A percentile compares a stretch with the other conserved stretches of the same genome.
phyloP scores from a whole-genome alignment of 805 yeast species.

The Yarrowia porcina region DNA sequence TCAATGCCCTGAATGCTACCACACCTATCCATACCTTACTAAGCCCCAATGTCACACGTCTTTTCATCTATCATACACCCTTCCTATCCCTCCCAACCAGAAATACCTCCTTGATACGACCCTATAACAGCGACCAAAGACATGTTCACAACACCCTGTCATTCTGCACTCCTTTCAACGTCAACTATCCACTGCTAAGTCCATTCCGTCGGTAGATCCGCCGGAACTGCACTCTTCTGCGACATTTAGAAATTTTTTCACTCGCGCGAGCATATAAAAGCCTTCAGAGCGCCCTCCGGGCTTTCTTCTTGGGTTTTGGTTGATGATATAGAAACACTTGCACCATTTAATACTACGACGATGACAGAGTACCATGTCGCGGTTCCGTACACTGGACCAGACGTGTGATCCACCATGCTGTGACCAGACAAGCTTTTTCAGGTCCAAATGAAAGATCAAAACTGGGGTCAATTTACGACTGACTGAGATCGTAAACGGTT shows the following conservation, averaged over 20 bases:
- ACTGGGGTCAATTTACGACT: not conserved
- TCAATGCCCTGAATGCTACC: too few relatives aligned
- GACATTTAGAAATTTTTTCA: conserved; percentile 8
- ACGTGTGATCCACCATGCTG: not conserved
- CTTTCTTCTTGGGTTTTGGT: conserved; percentile 16
- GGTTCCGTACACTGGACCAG: not conserved
- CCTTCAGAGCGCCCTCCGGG: not conserved
- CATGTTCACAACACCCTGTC: not conserved
- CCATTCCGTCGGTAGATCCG: not conserved
- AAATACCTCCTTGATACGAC: not conserved
- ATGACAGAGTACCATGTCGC: not conserved
- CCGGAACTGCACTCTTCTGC: conserved; percentile 13
- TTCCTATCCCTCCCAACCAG: not conserved
- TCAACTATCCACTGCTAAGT: not conserved
- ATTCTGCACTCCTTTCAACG: not conserved
- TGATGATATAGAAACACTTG: conserved; percentile 15
- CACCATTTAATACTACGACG: conserved; percentile 5
- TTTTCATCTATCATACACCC: not conserved
- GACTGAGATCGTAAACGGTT: not conserved
- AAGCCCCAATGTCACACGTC: too few relatives aligned
- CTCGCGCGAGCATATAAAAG: not conserved
- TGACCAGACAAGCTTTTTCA: conserved; percentile 1
- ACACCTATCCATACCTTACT: not conserved
- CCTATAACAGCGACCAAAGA: not conserved
- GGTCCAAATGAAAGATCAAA: too few relatives aligned